Conservation (phyloP, 495 filamentous ascomycete species). For the Cairneyella variabilis region DNA sequence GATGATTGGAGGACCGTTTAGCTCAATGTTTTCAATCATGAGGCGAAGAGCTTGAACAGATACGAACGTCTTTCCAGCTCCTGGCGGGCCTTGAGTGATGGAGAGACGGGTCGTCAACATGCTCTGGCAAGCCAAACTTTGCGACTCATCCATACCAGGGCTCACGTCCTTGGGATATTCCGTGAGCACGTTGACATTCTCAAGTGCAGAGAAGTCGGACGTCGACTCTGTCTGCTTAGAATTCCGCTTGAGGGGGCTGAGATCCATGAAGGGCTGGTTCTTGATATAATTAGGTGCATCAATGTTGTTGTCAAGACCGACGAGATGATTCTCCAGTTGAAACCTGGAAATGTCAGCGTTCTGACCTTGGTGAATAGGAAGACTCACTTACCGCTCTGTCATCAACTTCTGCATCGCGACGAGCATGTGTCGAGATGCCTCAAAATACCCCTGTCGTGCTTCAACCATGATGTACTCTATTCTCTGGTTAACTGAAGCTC, state of each 20-base stretch:
- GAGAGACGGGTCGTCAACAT: constrained; percentile 69
- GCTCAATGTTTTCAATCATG: constrained; percentile 58
- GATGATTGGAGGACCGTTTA: constrained; percentile 52
- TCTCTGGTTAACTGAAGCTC: neutral
- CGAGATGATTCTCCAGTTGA: constrained; percentile 55
- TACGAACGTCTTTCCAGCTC: constrained; percentile 83
- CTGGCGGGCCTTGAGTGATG: constrained; percentile 87
- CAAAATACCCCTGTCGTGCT: constrained; percentile 54
- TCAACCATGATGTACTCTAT: constrained; percentile 66
- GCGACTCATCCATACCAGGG: constrained; percentile 51
- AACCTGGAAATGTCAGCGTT: constrained; percentile 39
- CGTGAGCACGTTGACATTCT: constrained; percentile 41
- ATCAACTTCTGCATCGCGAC: constrained; percentile 58
- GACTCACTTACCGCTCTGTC: constrained; percentile 45
- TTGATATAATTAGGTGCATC: constrained; percentile 45
- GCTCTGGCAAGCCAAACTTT: constrained; percentile 50
- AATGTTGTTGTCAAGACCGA: constrained; percentile 40
- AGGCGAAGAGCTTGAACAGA: constrained; percentile 68
- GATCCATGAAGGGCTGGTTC: constrained; percentile 40
- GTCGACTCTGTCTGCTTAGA: neutral
- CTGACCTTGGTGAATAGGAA: neutral
- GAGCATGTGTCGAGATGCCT: constrained; percentile 57
- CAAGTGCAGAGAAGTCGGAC: neutral
- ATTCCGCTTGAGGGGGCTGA: constrained; percentile 30
- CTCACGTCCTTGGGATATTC: constrained; percentile 42